Conservation (phyloP, 768 basidiomycete genomes). For the Russula sp. region DNA sequence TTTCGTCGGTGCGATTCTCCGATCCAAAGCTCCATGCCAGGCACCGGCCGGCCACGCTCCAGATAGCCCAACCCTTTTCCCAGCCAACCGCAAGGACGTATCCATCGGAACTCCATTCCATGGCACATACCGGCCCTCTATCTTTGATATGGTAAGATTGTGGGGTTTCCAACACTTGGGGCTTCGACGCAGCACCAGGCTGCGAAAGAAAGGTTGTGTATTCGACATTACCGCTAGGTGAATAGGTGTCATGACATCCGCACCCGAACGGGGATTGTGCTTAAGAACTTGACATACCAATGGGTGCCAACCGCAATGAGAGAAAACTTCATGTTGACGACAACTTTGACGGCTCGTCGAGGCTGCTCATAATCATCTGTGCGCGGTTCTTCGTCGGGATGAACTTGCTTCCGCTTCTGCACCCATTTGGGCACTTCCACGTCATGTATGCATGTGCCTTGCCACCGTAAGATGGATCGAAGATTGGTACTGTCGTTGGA, state of each 20-base stretch:
- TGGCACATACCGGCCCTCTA: constrained; percentile 54
- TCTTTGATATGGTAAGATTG: constrained; percentile 49
- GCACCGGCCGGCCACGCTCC: constrained; percentile 85
- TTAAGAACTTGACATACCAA: constrained; percentile 38
- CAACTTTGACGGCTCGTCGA: constrained; percentile 54
- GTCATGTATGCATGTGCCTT: constrained; percentile 74
- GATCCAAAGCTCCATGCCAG: constrained; percentile 71
- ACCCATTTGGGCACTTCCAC: constrained; percentile 73
- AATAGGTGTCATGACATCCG: constrained; percentile 1
- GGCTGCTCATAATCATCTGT: constrained; percentile 53
- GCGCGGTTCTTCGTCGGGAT: constrained; percentile 36
- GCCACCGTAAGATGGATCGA: constrained; percentile 40
- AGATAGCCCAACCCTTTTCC: constrained; percentile 84
- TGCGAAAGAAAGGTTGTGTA: constrained; percentile 64
- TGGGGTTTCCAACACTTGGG: constrained; percentile 58
- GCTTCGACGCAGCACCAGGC: constrained; percentile 49
- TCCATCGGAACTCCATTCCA: constrained; percentile 95
- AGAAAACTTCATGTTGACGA: constrained; percentile 77
- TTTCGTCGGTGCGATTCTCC: constrained; percentile 53
- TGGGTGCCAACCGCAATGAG: constrained; percentile 73
- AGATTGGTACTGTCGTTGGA: constrained; percentile 8
- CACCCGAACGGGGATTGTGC: constrained; percentile 14
- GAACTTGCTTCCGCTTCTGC: constrained; percentile 61
- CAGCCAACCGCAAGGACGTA: constrained; percentile 93
- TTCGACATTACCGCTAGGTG: constrained; percentile 55